Conservation (phyloP, 2,329 filamentous ascomycete species). For the Pyrenophora teres region DNA sequence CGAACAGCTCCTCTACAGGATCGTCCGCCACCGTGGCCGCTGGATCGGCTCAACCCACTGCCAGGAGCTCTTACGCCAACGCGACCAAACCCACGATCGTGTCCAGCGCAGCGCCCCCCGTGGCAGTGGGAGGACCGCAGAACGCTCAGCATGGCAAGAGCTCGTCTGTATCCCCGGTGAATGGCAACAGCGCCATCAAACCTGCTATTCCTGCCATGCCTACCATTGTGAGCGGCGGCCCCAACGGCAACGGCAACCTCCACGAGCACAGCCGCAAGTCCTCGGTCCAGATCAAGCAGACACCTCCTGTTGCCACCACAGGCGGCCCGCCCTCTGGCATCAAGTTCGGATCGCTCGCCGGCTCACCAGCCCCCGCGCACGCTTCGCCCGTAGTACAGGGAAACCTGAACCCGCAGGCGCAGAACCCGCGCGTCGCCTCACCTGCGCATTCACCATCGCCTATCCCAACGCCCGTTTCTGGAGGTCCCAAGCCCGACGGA, state of each 20-base stretch:
- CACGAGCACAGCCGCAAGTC: conserved; percentile 86
- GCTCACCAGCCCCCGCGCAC: conserved; percentile 65
- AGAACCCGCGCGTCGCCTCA: conserved; percentile 75
- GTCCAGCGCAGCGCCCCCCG: conserved; percentile 56
- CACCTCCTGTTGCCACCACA: conserved; percentile 59
- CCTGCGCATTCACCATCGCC: conserved; percentile 89
- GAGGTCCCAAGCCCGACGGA: conserved; percentile 78
- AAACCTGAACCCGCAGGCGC: conserved; percentile 57
- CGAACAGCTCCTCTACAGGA: conserved; percentile 55
- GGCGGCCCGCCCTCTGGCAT: conserved; percentile 60
- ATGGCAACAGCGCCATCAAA: conserved; percentile 69
- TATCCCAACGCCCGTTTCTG: conserved; percentile 87
- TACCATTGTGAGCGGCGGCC: conserved; percentile 65
- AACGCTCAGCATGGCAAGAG: conserved; percentile 54
- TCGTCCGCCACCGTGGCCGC: conserved; percentile 56
- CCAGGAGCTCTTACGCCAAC: conserved; percentile 64
- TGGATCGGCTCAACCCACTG: conserved; percentile 61
- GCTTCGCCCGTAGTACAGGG: conserved; percentile 70
- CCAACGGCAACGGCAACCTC: conserved; percentile 69
- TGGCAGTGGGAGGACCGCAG: conserved; percentile 61
- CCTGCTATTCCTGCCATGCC: conserved; percentile 50
- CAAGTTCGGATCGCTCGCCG: conserved; percentile 78
- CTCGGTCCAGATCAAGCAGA: conserved; percentile 89
- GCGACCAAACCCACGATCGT: conserved; percentile 61
- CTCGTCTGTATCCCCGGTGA: conserved; percentile 71